Evolutionary conservation across 805 yeast genomes (phyloP).

Genomic region (Candida arabinofermentans): DNA sequence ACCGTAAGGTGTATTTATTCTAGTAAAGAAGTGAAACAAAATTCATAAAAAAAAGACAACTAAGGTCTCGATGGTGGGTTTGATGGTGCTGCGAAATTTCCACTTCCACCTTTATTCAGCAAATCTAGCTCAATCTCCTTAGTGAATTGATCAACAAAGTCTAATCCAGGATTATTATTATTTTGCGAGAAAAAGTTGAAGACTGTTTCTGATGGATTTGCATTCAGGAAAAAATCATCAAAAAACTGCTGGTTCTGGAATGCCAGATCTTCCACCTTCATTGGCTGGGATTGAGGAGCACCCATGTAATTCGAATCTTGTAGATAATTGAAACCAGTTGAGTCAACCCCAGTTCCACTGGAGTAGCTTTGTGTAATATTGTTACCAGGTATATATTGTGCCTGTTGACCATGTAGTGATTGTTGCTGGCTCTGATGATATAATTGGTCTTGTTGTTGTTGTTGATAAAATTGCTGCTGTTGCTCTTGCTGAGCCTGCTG

Average conservation of each 20-base stretch:
- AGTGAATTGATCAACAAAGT: conserved; percentile 74
- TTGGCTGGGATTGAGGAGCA: not conserved
- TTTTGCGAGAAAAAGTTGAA: conserved; percentile 48
- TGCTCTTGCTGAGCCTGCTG: conserved; percentile 2
- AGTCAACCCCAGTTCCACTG: not conserved
- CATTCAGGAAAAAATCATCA: conserved; percentile 28
- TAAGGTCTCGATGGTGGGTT: no score
- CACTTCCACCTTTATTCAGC: conserved; percentile 29
- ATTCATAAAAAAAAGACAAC: no score
- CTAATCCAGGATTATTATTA: conserved; percentile 49
- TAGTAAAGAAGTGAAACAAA: not conserved
- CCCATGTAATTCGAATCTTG: no score
- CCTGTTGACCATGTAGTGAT: not conserved
- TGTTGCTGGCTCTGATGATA: not conserved
- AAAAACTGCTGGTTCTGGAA: conserved; percentile 26
- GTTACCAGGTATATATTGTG: not conserved
- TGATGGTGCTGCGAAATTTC: not conserved
- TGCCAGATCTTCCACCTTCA: conserved; percentile 8
- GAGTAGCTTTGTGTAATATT: not conserved
- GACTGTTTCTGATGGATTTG: conserved; percentile 34
- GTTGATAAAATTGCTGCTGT: not conserved
- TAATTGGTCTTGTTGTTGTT: not conserved
- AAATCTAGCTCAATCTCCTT: conserved; percentile 72
- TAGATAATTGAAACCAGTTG: not conserved
- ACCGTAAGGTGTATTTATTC: no score